Conservation (phyloP, 1,139 yeast genomes). For the Yamadazyma epiphylla region DNA sequence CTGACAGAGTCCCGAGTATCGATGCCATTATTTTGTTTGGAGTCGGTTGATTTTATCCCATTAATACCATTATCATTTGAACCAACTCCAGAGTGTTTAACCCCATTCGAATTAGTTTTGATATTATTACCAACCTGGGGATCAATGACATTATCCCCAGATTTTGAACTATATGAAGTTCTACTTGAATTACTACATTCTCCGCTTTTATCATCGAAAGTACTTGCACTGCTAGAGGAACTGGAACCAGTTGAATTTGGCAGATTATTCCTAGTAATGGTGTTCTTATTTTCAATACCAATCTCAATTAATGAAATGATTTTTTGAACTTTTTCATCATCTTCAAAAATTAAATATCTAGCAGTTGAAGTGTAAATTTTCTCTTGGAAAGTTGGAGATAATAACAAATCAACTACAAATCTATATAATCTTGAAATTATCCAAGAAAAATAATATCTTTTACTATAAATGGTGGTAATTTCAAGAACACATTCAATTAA, state of each 20-base stretch:
- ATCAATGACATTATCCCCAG: neutral
- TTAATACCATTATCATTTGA: no score
- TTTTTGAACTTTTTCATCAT: constrained; percentile 3
- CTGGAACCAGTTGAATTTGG: neutral
- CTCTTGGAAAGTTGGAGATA: constrained; percentile 7
- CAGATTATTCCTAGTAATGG: no score
- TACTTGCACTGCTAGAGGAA: neutral
- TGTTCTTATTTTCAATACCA: neutral
- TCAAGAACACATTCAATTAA: constrained; percentile 6
- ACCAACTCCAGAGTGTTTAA: no score
- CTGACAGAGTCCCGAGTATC: no score
- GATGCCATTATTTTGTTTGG: no score
- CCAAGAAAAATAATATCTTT: constrained; percentile 14
- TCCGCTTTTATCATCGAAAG: no score
- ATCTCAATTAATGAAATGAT: neutral
- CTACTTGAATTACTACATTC: neutral
- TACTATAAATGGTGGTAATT: constrained; percentile 11
- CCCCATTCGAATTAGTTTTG: neutral
- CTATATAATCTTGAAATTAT: constrained; percentile 9
- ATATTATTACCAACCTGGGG: neutral
- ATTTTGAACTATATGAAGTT: no score
- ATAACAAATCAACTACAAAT: constrained; percentile 4
- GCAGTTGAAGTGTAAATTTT: constrained; percentile 2
- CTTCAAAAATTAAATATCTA: constrained; percentile 10
- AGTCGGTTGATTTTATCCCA: no score